Conservation (phyloP, 106 monocot genomes). For the Acanthochlamys bracteata region DNA sequence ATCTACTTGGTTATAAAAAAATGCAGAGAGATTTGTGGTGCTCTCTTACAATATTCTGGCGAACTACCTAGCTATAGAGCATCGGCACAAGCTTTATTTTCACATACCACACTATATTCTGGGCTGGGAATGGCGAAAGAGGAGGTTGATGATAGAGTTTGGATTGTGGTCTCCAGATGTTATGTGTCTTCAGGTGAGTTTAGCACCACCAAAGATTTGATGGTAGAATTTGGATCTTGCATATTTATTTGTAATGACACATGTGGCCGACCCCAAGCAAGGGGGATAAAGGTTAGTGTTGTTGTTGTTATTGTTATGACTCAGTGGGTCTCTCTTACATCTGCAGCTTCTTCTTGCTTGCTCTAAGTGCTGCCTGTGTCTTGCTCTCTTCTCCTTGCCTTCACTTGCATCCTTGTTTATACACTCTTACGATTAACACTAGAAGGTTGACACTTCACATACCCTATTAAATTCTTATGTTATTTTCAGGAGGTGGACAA, state of each 20-base stretch:
- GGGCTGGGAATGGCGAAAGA: slow-evolving; percentile 93
- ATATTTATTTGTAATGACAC: too few relatives aligned
- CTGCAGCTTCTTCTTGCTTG: background rate
- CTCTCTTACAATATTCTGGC: slow-evolving; percentile 96
- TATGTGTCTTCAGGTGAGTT: slow-evolving; percentile 87
- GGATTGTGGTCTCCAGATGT: slow-evolving; percentile 87
- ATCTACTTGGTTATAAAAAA: slow-evolving; percentile 8
- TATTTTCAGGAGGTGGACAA: slow-evolving; percentile 78
- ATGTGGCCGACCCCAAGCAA: too few relatives aligned
- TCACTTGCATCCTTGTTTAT: too few relatives aligned
- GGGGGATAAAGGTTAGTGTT: too few relatives aligned
- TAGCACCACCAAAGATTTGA: background rate
- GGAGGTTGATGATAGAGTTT: slow-evolving; percentile 67
- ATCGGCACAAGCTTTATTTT: slow-evolving; percentile 59
- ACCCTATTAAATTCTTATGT: slow-evolving; percentile 1
- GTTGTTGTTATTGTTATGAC: too few relatives aligned
- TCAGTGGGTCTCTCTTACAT: too few relatives aligned
- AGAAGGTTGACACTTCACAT: too few relatives aligned
- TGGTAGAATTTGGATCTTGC: too few relatives aligned
- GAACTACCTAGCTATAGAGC: slow-evolving; percentile 81
- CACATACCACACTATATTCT: slow-evolving; percentile 62
- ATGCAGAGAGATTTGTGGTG: slow-evolving; percentile 67
- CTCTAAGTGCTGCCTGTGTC: too few relatives aligned
- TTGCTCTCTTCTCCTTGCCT: too few relatives aligned
- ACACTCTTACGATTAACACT: too few relatives aligned